Base-by-base conservation (phyloP, 257 asterid genomes). In the Solanum chilense region DNA sequence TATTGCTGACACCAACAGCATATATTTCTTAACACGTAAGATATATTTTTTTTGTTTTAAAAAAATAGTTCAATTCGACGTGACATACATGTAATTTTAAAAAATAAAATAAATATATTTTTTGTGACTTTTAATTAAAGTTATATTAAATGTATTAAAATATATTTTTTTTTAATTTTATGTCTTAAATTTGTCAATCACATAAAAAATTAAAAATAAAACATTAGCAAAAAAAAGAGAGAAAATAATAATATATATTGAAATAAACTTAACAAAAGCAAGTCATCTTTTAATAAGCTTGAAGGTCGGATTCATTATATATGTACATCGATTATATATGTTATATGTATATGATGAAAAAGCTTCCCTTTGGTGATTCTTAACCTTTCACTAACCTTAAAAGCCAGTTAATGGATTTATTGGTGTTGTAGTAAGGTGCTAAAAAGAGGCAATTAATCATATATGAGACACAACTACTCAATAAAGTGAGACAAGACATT, bases 171-270 rank as follows among this genome's bases (percentile, higher is more conserved):
- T 52, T 52, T 6, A 16, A 16, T 52, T 52, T 52, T 52, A 0
- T 52, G 10, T 52, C 10, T 52, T 52, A 52, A 52, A 16, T 5
- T 6, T 0, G 23, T 6, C 21, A 52, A 9, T 6, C 60, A 16
- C 23, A 16, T 52, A 16, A 6, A 52, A 52, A 52, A 3, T 3
- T 52, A 21, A 52, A 52, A 52, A 16, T 52, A 52, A 52, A 16
- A 0, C 0, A 16, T 52, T 52, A 9, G 9, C 8, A 0, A 47
- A 0, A 49, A 49, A 15, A 15, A 49, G 0, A 42, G 45, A 5
- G 3, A 49, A 49, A 49, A 49, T 15, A 6, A 6, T 49, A 15
- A 16, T 52, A 15, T 15, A 5, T 49, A 5, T 15, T 52, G 16
- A 52, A 52, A 52, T 16, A 52, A 52, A 16, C 60, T 15, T 15